These are phyloP conservation scores for Ophiosphaerella herpotricha DNA, from an alignment of 2,329 filamentous ascomycete genomes.

Conservation along the genomic window DNA sequence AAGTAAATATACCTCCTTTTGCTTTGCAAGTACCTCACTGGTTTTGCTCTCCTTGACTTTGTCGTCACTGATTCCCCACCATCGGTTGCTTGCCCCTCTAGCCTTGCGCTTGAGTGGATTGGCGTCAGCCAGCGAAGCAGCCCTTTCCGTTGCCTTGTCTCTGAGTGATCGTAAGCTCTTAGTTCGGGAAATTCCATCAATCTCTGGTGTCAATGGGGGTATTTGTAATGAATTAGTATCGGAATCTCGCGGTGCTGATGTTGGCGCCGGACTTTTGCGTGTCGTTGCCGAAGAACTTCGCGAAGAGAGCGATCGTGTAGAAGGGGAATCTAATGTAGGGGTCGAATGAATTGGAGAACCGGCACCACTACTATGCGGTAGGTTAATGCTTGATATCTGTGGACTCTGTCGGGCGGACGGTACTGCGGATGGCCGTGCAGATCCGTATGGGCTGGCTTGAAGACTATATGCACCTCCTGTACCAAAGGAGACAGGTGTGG, in stretches of 20 bases:
- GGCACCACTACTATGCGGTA: conserved; percentile 25
- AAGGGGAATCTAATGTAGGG: conserved; percentile 35
- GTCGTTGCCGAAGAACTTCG: conserved; percentile 33
- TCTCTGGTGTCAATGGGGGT: conserved; percentile 19
- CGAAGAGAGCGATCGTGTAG: conserved; percentile 40
- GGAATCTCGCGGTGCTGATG: conserved; percentile 35
- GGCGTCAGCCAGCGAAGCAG: conserved; percentile 52
- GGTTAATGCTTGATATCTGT: conserved; percentile 45
- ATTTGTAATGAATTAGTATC: conserved; percentile 28
- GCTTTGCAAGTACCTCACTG: conserved; percentile 87
- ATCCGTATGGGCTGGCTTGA: conserved; percentile 57
- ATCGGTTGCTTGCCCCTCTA: conserved; percentile 70
- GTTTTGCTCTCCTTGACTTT: conserved; percentile 96
- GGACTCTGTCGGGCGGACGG: conserved; percentile 55
- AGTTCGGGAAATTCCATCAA: conserved; percentile 26
- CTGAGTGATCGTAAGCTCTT: conserved; percentile 37
- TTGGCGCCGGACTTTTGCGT: conserved; percentile 31
- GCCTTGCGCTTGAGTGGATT: conserved; percentile 56
- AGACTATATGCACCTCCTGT: conserved; percentile 72
- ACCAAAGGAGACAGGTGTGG: conserved; percentile 80
- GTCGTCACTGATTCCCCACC: conserved; percentile 98
- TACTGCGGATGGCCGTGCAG: conserved; percentile 42
- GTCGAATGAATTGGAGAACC: conserved; percentile 31
- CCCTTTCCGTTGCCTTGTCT: conserved; percentile 36
- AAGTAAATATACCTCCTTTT: conserved; percentile 91